Percentiles rank a stretch among this genome's conserved stretches.
Evolutionary conservation across 225 moss, liverwort and hornwort species (phyloP).

Genomic region (Pleurozium schreberi): DNA sequence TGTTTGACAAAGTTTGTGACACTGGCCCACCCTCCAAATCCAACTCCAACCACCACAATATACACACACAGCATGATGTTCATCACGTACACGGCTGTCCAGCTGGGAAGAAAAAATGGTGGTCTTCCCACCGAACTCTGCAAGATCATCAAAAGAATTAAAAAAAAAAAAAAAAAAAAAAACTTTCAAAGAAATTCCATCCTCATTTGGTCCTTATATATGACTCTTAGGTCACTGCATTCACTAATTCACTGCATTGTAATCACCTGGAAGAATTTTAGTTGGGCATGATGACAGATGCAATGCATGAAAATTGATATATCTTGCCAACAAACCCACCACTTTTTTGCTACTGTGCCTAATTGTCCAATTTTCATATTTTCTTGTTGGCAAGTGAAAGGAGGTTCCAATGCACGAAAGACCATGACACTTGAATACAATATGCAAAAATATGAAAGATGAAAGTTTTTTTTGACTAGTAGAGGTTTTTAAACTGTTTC

Average conservation of each 20-base stretch:
- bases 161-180: not conserved
- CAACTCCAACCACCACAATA: slow-evolving; percentile 14
- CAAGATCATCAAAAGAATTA: not conserved
- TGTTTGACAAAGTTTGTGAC: slow-evolving; percentile 27
- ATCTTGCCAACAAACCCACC: too few relatives aligned
- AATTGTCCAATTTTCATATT: too few relatives aligned
- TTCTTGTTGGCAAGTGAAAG: not conserved
- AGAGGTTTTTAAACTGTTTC: too few relatives aligned
- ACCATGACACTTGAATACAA: too few relatives aligned
- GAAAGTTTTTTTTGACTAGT: too few relatives aligned
- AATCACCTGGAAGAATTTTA: too few relatives aligned
- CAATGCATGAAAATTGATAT: not conserved
- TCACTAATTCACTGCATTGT: not conserved
- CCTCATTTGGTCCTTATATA: not conserved
- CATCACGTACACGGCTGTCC: not conserved
- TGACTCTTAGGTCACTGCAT: not conserved
- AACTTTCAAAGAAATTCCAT: not conserved
- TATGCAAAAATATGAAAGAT: too few relatives aligned
- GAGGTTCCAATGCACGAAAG: too few relatives aligned
- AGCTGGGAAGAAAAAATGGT: slow-evolving; percentile 15
- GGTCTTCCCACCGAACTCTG: not conserved
- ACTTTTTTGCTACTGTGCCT: too few relatives aligned
- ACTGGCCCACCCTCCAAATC: slow-evolving; percentile 27
- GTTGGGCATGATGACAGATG: not conserved
- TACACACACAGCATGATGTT: slow-evolving; percentile 8